Evolutionary conservation across 805 yeast species (phyloP).

Genomic region (Kodamaea neixiangensis): DNA sequence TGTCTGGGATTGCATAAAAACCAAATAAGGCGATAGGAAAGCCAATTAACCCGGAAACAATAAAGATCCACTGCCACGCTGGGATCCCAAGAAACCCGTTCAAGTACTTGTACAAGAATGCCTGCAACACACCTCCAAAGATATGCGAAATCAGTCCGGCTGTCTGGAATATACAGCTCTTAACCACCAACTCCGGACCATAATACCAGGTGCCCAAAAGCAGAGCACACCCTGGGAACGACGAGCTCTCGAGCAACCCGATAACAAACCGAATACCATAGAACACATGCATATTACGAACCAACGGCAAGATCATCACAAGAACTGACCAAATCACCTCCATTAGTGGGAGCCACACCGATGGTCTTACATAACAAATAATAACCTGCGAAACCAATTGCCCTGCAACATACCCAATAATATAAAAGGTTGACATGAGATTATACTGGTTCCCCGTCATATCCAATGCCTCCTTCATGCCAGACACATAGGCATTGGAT

Average conservation of each 20-base stretch:
- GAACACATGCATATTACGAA: conserved; percentile 17
- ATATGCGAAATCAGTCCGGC: conserved; percentile 15
- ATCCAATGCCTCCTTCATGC: conserved; percentile 18
- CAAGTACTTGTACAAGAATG: conserved; percentile 23
- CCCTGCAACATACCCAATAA: conserved; percentile 16
- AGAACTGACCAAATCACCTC: conserved; percentile 39
- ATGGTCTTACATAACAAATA: conserved; percentile 28
- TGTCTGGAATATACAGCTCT: conserved; percentile 16
- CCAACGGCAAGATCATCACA: conserved; percentile 35
- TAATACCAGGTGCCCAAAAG: conserved; percentile 24
- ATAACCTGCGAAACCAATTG: conserved; percentile 14
- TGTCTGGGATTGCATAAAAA: conserved; percentile 49
- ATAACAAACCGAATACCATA: conserved; percentile 22
- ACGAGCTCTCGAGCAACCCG: conserved; percentile 28
- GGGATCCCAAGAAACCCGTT: conserved; percentile 40
- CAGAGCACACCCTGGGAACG: conserved; percentile 18
- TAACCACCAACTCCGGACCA: conserved; percentile 20
- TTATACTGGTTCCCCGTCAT: conserved; percentile 20
- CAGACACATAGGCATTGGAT: conserved; percentile 24
- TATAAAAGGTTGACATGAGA: conserved; percentile 12
- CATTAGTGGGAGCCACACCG: conserved; percentile 30
- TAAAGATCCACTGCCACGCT: conserved; percentile 52
- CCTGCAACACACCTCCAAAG: conserved; percentile 22
- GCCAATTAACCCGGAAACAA: conserved; percentile 34
- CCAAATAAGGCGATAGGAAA: conserved; percentile 40